Base-by-base conservation (phyloP, 1,284 basidiomycete species). In the Microbotryomycetes sp. region DNA sequence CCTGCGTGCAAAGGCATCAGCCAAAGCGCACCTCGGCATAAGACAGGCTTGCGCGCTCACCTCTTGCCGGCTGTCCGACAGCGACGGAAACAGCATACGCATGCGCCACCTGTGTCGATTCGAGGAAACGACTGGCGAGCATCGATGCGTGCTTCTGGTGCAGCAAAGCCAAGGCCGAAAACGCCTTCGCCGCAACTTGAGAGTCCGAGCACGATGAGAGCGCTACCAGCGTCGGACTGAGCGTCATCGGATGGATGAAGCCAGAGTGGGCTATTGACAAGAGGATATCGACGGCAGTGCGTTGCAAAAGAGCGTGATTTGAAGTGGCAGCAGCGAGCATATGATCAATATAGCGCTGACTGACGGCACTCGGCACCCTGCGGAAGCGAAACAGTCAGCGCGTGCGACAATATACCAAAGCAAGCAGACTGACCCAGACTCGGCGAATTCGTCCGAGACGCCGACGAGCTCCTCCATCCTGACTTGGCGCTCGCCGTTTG, bases 241-340 rank as follows among this genome's bases (percentile, higher is more conserved):
- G 87, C 78, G 89, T 86, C 4, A 97, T 81, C 0, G 96, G 96
- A 76, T 98, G 94, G 15, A 91, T 89, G 45, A 98, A 80, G 1
- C 96, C 96, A 76, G 97, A 93, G 73, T 88, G 89, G 69, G 98
- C 84, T 0, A 92, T 92, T 71, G 94, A 92, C 31, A 83, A 86
- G 52, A 99, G 76, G 45, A 98, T 88, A 68, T 97, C 92, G 57
- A 96, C 83, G 3, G 93, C 93, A 5, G 88, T 81, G 5, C 82
- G 80, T 73, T 97, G 93, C 50, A 90, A 85, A 48, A 83, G 81
- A 0, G 78, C 69, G 66, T 86, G 81, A 57, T 81, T 80, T 16
- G 89, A 89, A 28, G 91, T 75, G 0, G 89, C 88, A 1, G 90
- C 87, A 1, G 86, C 81, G 35, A 97, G 78, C 57, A 98, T 89